Base-by-base conservation (phyloP, 148 eudicot species). In the Pouteria glomerata region DNA sequence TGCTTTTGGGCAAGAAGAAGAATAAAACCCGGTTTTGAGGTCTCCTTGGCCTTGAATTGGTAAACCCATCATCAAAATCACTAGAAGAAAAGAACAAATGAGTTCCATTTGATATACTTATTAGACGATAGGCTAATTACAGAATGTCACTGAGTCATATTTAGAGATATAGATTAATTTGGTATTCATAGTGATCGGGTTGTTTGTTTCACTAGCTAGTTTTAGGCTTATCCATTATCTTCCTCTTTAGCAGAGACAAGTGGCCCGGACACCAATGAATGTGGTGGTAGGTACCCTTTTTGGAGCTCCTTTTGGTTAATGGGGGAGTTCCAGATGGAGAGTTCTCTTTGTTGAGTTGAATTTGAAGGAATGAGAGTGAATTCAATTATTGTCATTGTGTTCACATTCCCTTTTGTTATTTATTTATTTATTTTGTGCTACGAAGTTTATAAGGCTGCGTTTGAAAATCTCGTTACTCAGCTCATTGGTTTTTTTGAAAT, bases 1-100 rank as follows among this genome's bases (percentile, higher is more conserved):
- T 2, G 68, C 87, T 60, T 73, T 75, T 0, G 92, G 86, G 59
- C 92, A 87, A 53, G 83, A 78, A 60, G 88, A 74, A 64, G 79
- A 74, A 52, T 87, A 85, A 48, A 69, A 87, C 24, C 74, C 80
- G 19, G 67, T 69, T 55, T 79, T 75, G 12, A 90, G 42, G n/a
- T 72, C 77, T 39, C 72, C 85, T 15, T 81, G 92, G 3, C 83
- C 82, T 73, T 84, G 52, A n/a, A 35, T 74, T 48, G 11, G 13
- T 19, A 64, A 64, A 29, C 24, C 51, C 4, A 29, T 50, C 18
- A 63, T 2, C 45, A 74, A 2, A 30, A 74, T 7, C 24, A 80
- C 48, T 44, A 60, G 44, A 4, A 27, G 19, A 26, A 1, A 47
- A 45, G 15, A 15, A 27, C n/a, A n/a, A 65, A 6, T 44, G 34